These are phyloP conservation scores for Candida saitoana DNA, from an alignment of 805 yeast species.

Conservation along the genomic window DNA sequence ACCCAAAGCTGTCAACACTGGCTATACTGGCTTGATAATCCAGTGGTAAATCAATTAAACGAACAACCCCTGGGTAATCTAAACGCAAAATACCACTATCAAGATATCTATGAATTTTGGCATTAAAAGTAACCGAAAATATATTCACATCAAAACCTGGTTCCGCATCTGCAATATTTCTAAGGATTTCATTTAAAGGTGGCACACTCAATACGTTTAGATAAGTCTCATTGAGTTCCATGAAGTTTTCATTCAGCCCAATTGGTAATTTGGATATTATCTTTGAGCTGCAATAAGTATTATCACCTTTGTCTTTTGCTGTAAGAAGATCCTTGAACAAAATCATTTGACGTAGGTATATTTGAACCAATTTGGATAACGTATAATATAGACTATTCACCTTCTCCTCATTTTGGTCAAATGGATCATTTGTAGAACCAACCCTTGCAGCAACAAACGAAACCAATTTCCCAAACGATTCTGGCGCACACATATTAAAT, in stretches of 20 bases:
- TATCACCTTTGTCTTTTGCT: slow-evolving; percentile 24
- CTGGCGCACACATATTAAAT: neutral
- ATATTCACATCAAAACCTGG: slow-evolving; percentile 18
- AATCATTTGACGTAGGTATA: slow-evolving; percentile 28
- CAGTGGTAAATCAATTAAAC: slow-evolving; percentile 49
- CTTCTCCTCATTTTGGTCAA: slow-evolving; percentile 1
- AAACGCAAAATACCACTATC: slow-evolving; percentile 22
- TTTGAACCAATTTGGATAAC: neutral
- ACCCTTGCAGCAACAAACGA: neutral
- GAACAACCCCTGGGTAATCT: slow-evolving; percentile 54
- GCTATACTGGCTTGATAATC: slow-evolving; percentile 27
- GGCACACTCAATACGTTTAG: slow-evolving; percentile 23
- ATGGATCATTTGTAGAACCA: neutral
- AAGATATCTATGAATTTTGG: slow-evolving; percentile 23
- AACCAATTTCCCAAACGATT: neutral
- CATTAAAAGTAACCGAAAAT: slow-evolving; percentile 19
- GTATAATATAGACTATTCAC: slow-evolving; percentile 11
- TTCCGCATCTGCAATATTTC: slow-evolving; percentile 3
- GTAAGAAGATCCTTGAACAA: slow-evolving; percentile 33
- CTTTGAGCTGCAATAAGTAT: slow-evolving; percentile 13
- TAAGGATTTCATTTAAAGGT: slow-evolving; percentile 16
- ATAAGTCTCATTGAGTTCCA: slow-evolving; percentile 19
- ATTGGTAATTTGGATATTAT: neutral
- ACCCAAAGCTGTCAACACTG: slow-evolving; percentile 11
- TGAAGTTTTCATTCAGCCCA: slow-evolving; percentile 14